These are phyloP conservation scores for Coelastrella sp. DNA, from an alignment of 139 green algal genomes.

Conservation along the genomic window DNA sequence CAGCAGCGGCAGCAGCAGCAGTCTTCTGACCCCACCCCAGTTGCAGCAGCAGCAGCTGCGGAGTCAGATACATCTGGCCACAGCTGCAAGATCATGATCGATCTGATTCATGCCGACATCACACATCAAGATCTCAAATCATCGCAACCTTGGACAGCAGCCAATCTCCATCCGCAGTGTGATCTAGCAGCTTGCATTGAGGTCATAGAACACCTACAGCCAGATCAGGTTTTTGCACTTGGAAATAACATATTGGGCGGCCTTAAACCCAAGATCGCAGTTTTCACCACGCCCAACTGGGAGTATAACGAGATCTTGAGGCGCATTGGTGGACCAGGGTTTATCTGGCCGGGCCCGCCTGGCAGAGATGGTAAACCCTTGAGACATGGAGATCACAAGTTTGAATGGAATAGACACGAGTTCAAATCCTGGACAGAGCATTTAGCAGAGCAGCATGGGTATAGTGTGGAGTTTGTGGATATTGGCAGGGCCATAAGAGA, in stretches of 20 bases:
- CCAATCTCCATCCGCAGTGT: background rate
- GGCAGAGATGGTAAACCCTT: slow-evolving; percentile 31
- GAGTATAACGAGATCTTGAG: slow-evolving; percentile 35
- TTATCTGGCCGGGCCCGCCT: slow-evolving; percentile 11
- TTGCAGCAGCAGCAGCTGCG: background rate
- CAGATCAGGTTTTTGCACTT: background rate
- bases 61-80: no score
- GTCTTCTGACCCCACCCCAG: background rate
- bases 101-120: slow-evolving; percentile 21
- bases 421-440: background rate
- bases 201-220: slow-evolving; percentile 38
- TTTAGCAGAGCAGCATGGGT: slow-evolving; percentile 3
- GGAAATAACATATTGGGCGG: slow-evolving; percentile 20
- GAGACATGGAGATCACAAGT: slow-evolving; percentile 34
- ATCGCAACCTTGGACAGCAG: background rate
- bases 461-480: slow-evolving; percentile 24
- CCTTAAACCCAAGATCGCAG: slow-evolving; percentile 5
- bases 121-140: background rate
- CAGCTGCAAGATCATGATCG: slow-evolving; percentile 8
- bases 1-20: slow-evolving; percentile 40
- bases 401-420: slow-evolving; percentile 25
- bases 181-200: slow-evolving; percentile 39
- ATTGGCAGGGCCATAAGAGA: slow-evolving; percentile 32
- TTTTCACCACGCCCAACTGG: slow-evolving; percentile 44
- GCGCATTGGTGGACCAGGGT: background rate